phyloP scores from a whole-genome alignment of 176 grass and related monocot genomes.

The Areca catechu region DNA sequence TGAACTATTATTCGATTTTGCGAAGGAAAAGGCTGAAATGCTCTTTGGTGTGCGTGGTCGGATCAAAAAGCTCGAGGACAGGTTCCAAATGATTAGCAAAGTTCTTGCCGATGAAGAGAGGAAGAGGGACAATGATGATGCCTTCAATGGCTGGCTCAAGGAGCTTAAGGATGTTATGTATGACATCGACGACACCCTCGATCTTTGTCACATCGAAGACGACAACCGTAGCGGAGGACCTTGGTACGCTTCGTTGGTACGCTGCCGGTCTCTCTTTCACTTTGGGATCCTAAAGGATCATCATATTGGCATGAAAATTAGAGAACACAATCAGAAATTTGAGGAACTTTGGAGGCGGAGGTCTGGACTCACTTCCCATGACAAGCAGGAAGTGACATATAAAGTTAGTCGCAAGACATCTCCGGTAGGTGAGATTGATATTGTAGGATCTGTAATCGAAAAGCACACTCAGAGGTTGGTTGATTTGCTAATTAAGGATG shows the following conservation, averaged over 20 bases:
- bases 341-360: no score
- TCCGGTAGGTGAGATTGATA: no score
- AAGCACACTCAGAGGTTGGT: constrained; percentile 15
- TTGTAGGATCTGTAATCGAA: constrained; percentile 12
- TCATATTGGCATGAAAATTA: constrained; percentile 15
- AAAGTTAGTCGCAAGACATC: no score
- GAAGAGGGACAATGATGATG: constrained; percentile 14
- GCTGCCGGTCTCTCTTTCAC: constrained; percentile 11
- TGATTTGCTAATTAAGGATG: constrained; percentile 21
- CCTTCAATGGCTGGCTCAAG: constrained; percentile 18
- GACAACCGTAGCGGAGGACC: neutral
- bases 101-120: constrained; percentile 30
- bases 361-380: no score
- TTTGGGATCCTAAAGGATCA: constrained; percentile 8
- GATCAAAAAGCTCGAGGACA: constrained; percentile 22
- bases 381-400: no score
- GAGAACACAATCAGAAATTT: constrained; percentile 4
- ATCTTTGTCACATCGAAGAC: constrained; percentile 25
- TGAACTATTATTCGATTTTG: constrained; percentile 11
- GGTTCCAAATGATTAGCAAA: neutral
- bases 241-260: neutral
- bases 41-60: constrained; percentile 28
- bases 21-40: constrained; percentile 16
- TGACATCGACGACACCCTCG: constrained; percentile 23
- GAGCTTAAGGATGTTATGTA: constrained; percentile 39